Base-by-base conservation (phyloP, 1,284 basidiomycete species). In the Vanrija pseudolonga region DNA sequence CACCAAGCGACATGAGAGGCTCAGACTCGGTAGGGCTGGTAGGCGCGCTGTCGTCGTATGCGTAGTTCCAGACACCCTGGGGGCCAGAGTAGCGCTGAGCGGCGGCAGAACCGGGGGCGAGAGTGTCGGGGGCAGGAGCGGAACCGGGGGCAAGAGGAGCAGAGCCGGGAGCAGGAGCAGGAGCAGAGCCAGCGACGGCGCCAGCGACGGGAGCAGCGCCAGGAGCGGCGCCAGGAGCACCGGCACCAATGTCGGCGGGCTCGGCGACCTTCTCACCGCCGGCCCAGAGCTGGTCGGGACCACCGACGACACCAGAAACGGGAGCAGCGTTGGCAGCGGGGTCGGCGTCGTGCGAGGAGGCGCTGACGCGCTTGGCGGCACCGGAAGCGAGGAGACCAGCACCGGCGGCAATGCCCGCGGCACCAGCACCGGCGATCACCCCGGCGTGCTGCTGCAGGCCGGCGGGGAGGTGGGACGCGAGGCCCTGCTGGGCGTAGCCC, bases 181-280 rank as follows among this genome's bases (percentile, higher is more conserved):
- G 11, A 6, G 17, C 44, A 19, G n/a, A n/a, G n/a, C n/a, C n/a
- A n/a, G n/a, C n/a, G n/a, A 24, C 20, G 3, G 36, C 49, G n/a
- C 49, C 42, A 9, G 50, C 43, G 6, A 20, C 49, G 40, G 43
- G 48, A 11, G 48, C 48, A 22, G 36, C 48, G 22, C 12, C n/a
- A 18, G 47, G 47, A 17, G 26, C 17, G 17, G 38, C 32, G 22
- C 37, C 36, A 26, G 26, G 26, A 26, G 26, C 26, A 19, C 40
- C 18, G 20, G 28, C 40, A 9, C 17, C 23, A 18, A 20, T 28
- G 8, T 19, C n/a, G n/a, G 46, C 7, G 11, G 18, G 46, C 38
- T 18, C 37, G 12, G 46, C 32, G 2, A 22, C 44, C 20, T 38
- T 20, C 6, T 37, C 50, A 8, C 50, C 36, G 6, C 36, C 43